Conservation (phyloP, 108 stramenopile genomes). For the Cyclostephanos invisitatus region DNA sequence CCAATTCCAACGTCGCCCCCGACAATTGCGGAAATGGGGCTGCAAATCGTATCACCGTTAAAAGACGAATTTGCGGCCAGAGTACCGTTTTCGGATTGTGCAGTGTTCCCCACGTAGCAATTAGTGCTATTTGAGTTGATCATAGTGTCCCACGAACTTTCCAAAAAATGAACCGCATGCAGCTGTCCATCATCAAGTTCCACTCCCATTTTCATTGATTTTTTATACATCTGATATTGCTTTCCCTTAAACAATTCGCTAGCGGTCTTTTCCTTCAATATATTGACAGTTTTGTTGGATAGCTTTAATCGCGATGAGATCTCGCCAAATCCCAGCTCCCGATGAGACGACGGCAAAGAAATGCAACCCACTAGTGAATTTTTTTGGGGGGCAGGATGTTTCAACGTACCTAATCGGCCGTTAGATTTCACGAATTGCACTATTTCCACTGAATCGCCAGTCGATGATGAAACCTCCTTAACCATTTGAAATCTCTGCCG, state of each 20-base stretch:
- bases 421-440: not conserved
- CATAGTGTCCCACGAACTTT: slow-evolving; percentile 25
- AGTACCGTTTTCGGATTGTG: not conserved
- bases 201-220: slow-evolving; percentile 18
- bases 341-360: not conserved
- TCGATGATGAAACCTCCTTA: not conserved
- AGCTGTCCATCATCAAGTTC: slow-evolving; percentile 26
- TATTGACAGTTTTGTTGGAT: slow-evolving; percentile 7
- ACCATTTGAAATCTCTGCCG: slow-evolving; percentile 13
- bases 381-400: not conserved
- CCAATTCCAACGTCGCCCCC: slow-evolving; percentile 54
- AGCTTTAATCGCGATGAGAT: slow-evolving; percentile 17
- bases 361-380: not conserved
- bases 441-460: not conserved
- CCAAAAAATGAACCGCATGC: slow-evolving; percentile 29
- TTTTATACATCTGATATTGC: slow-evolving; percentile 8
- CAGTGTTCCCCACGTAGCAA: not conserved
- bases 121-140: not conserved
- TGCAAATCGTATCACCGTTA: not conserved
- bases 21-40: slow-evolving; percentile 44
- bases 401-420: not conserved
- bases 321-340: slow-evolving; percentile 20
- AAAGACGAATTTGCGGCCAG: not conserved
- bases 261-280: not conserved
- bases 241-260: slow-evolving; percentile 13